A percentile compares a stretch with the other conserved stretches of the same genome.
phyloP scores from a whole-genome alignment of 257 asterid genomes.

The Gardenia jasminoides region DNA sequence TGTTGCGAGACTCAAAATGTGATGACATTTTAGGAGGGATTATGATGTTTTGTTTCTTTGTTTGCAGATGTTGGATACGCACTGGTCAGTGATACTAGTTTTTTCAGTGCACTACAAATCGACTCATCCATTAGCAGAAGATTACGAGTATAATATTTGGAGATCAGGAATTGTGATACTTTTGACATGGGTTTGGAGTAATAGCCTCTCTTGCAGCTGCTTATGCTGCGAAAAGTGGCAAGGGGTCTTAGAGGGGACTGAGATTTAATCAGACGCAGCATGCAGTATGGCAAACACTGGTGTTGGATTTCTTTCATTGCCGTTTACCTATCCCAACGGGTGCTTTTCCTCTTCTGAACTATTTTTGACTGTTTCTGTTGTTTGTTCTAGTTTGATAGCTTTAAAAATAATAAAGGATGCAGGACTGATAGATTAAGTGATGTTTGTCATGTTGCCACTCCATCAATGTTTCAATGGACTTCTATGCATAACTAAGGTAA shows the following conservation, averaged over 20 bases:
- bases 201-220: constrained; percentile 80
- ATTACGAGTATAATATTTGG: constrained; percentile 34
- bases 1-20: neutral
- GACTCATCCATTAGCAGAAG: constrained; percentile 38
- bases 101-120: constrained; percentile 61
- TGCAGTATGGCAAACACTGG: constrained; percentile 53
- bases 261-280: constrained; percentile 67
- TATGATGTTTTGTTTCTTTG: neutral
- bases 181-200: constrained; percentile 75
- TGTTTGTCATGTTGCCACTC: neutral
- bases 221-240: constrained; percentile 94
- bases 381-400: neutral
- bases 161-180: constrained; percentile 61
- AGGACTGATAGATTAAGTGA: neutral
- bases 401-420: neutral
- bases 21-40: neutral
- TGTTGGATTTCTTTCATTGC: constrained; percentile 93
- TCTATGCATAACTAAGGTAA: neutral
- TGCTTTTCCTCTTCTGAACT: neutral
- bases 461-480: constrained; percentile 7
- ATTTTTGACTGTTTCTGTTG: neutral
- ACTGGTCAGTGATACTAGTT: constrained; percentile 87
- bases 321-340: constrained; percentile 81
- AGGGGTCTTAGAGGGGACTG: constrained; percentile 92
- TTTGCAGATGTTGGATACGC: constrained; percentile 82